Base-by-base conservation (phyloP, 2,329 filamentous ascomycete genomes). In the Thermoascus crustaceus region DNA sequence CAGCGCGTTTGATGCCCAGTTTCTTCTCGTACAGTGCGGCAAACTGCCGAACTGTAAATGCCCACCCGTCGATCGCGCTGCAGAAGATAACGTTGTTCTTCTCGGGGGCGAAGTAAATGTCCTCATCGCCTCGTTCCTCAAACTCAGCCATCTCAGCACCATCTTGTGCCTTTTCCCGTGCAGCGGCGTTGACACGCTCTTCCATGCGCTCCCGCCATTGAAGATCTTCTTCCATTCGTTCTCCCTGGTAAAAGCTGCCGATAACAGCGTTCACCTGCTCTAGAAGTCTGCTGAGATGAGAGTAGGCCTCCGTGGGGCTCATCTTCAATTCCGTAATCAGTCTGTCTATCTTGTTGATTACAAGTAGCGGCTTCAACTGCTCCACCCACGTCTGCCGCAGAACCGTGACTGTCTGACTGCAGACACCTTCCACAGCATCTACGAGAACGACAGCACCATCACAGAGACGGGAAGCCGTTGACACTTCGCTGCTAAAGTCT, bases 1-100 rank as follows among this genome's bases (percentile, higher is more conserved):
- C 65, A 17, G 78, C 78, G 30, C 88, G 76, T 63, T 94, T 96
- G 61, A 96, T 93, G 9, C 91, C 89, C 5, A 98, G 74, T 60
- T 98, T 98, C 69, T 88, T 94, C 63, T 96, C 89, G 55, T 96
- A 98, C 18, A 96, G 68, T 23, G 77, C 77, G 11, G 91, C 88
- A 57, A 98, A 98, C 52, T 98, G 91, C 33, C 87, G 78, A 32
- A 94, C 81, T 0, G 91, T 98, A 53, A 98, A 98, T 2, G 91
- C 91, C 91, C 91, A 98, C n/a, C 91, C 91, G 55, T 98, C 91
- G 38, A 94, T 82, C 40, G 91, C 91, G 57, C 89, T 96, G 67
- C 86, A 87, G 60, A 98, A 98, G 45, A 98, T 96, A 59, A 98
- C 91, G 54, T 98, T 98, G 61, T 95, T 95, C 63, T 89, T 94